phyloP scores from a whole-genome alignment of 108 stramenopile genomes.

The Skeletonema grethae region DNA sequence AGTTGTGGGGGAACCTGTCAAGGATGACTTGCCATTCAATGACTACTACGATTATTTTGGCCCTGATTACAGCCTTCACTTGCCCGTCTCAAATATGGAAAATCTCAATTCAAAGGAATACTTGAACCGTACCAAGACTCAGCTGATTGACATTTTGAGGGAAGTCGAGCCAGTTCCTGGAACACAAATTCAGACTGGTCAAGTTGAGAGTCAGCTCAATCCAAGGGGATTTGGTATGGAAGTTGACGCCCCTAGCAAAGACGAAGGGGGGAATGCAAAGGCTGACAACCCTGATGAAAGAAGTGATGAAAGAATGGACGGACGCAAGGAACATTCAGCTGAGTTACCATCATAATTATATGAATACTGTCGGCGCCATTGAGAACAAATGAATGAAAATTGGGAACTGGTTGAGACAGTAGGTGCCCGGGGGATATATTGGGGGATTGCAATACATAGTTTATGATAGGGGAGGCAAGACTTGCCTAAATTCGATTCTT shows the following conservation, averaged over 20 bases:
- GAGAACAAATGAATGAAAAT: not conserved
- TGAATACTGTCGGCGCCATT: not conserved
- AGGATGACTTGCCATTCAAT: slow-evolving; percentile 96
- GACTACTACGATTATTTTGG: slow-evolving; percentile 99
- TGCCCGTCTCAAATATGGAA: slow-evolving; percentile 97
- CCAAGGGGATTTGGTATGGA: slow-evolving; percentile 71
- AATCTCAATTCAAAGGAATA: slow-evolving; percentile 93
- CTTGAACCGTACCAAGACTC: slow-evolving; percentile 83
- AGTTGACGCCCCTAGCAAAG: slow-evolving; percentile 46
- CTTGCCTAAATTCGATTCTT: slow-evolving; percentile 9
- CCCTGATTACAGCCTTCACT: slow-evolving; percentile 96
- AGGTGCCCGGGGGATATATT: not conserved
- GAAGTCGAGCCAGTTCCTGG: slow-evolving; percentile 87
- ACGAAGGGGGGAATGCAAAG: slow-evolving; percentile 57
- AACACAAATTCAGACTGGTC: slow-evolving; percentile 82
- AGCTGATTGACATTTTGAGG: slow-evolving; percentile 78
- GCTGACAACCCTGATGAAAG: slow-evolving; percentile 46
- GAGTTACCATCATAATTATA: slow-evolving; percentile 55
- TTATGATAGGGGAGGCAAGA: slow-evolving; percentile 6
- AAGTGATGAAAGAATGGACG: slow-evolving; percentile 42
- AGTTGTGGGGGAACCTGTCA: slow-evolving; percentile 81
- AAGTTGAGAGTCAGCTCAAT: slow-evolving; percentile 76
- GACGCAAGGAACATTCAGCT: slow-evolving; percentile 68
- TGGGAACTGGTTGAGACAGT: not conserved
- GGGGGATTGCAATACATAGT: slow-evolving; percentile 1